These are phyloP conservation scores for Typha latifolia DNA, from an alignment of 176 grass and related monocot species.

Conservation along the genomic window DNA sequence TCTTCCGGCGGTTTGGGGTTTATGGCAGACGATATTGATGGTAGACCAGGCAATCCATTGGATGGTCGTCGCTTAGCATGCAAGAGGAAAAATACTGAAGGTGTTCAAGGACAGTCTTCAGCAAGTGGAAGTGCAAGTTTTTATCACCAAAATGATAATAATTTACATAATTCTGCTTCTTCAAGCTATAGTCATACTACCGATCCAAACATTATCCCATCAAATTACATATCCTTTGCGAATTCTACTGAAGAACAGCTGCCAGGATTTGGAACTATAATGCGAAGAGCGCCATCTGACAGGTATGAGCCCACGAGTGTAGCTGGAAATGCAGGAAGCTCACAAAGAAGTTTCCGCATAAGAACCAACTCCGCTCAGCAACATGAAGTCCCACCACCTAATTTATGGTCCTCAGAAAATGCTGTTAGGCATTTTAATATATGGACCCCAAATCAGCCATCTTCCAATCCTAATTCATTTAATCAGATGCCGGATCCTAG, in stretches of 20 bases:
- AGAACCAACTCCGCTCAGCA: constrained; percentile 37
- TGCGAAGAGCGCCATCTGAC: constrained; percentile 18
- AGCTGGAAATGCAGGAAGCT: constrained; percentile 21
- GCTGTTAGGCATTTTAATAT: constrained; percentile 26
- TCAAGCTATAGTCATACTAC: constrained; percentile 31
- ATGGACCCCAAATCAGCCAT: constrained; percentile 29
- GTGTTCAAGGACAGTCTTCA: constrained; percentile 45
- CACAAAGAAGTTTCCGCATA: constrained; percentile 47
- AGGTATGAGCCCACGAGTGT: constrained; percentile 29
- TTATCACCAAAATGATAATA: constrained; percentile 30
- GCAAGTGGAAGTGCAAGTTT: constrained; percentile 35
- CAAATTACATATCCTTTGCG: constrained; percentile 23
- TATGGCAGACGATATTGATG: constrained; percentile 37
- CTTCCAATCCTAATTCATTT: constrained; percentile 32
- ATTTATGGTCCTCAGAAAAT: constrained; percentile 39
- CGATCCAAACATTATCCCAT: constrained; percentile 28
- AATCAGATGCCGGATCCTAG: constrained; percentile 36
- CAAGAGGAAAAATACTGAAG: constrained; percentile 78
- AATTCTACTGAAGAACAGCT: constrained; percentile 41
- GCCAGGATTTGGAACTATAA: constrained; percentile 15
- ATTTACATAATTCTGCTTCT: constrained; percentile 36
- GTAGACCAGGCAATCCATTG: constrained; percentile 41
- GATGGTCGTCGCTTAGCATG: constrained; percentile 51
- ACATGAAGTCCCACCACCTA: constrained; percentile 19
- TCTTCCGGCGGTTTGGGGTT: constrained; percentile 31